These are phyloP conservation scores for Didymosphaeria variabile DNA, from an alignment of 2,329 filamentous ascomycete species.

Conservation along the genomic window DNA sequence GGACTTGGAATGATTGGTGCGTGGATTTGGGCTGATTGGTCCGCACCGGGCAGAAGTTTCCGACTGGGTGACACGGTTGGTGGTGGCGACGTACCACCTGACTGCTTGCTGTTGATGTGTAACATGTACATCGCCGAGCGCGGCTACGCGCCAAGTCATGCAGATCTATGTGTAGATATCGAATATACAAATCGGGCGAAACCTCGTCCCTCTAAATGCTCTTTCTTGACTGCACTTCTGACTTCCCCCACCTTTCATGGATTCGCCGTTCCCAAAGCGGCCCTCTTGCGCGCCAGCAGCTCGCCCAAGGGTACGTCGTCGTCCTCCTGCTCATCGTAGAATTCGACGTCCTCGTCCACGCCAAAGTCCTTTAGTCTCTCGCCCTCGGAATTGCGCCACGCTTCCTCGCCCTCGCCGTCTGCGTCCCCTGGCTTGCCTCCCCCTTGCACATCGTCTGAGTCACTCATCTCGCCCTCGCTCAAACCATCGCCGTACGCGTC, in stretches of 20 bases:
- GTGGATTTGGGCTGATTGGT: neutral
- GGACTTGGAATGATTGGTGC: constrained; percentile 11
- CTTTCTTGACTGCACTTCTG: neutral
- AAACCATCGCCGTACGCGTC: constrained; percentile 35
- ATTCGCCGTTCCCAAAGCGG: constrained; percentile 9
- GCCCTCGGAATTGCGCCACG: constrained; percentile 79
- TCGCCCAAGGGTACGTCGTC: constrained; percentile 77
- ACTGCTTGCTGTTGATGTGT: constrained; percentile 14
- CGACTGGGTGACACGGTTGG: constrained; percentile 2
- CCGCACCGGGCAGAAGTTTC: neutral
- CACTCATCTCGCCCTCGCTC: constrained; percentile 17
- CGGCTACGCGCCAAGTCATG: neutral
- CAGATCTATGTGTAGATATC: neutral
- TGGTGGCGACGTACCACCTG: constrained; percentile 10
- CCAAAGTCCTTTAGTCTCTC: constrained; percentile 79
- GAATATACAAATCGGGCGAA: neutral
- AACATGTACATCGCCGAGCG: constrained; percentile 6
- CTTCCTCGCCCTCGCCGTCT: constrained; percentile 57
- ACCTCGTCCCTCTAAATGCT: neutral
- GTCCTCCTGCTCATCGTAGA: constrained; percentile 69
- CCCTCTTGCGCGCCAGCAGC: constrained; percentile 57
- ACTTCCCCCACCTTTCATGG: neutral
- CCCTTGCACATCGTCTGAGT: constrained; percentile 28
- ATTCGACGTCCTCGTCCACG: constrained; percentile 79
- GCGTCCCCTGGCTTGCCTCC: constrained; percentile 22